Evolutionary conservation across 306 rosid genomes (phyloP), one percentile per base, ranked within the genome.

Genomic region (Ormosia emarginata): DNA sequence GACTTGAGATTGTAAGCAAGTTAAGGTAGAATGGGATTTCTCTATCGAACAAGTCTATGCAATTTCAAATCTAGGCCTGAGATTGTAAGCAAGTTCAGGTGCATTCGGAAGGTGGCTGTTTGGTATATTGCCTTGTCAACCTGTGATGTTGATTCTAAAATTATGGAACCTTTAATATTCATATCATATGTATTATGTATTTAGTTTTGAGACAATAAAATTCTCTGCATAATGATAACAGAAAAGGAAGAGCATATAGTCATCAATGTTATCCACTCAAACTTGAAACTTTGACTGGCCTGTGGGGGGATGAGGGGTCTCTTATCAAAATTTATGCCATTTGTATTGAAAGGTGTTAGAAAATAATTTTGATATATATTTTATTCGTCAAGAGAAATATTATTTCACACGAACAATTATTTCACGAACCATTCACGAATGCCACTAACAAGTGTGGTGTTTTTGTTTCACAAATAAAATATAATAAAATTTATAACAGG

Each of bases 41-140:
- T 34, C 34, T 18, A 36, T 43, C 74, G 72, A 74, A 74, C 36
- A 74, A 74, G 59, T 32, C 59, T 52, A 79, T 67, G 84, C 61
- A 84, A 67, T 71, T 58, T 8, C 12, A 74, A 67, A 69, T 66
- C 15, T 33, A 17, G 50, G 79, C 74, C 57, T 67, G 34, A 17
- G 47, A 67, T 36, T 62, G 76, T 75, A 75, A 80, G 36, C 69
- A 58, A 49, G 46, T 68, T 79, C 67, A 75, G 63, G 77, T 14
- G 67, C 78, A 66, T 75, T 79, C 78, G 15, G 36, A 14, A 79
- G 9, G 62, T 58, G 52, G 55, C 37, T 67, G 57, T 64, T 80
- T 29, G 24, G 15, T 5, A 77, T 47, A 70, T 76, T 70, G 59
- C 59, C 33, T 6, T 58, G 81, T 79, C 78, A 79, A 40, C 52